Evolutionary conservation across 208 protist genomes (phyloP).

Genomic region (Blastocrithidia nonstop): DNA sequence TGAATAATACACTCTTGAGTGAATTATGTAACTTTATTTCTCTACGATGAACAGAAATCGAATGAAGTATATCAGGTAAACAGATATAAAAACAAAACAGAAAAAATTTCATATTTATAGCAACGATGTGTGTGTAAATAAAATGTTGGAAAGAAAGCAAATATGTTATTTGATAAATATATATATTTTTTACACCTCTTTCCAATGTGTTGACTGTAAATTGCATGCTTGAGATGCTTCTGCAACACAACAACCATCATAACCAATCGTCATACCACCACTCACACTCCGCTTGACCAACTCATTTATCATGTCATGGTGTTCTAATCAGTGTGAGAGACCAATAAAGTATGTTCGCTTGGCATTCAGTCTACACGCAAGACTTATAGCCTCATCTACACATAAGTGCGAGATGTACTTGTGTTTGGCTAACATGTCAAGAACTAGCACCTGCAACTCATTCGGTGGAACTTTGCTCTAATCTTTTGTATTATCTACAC

Average conservation of each 20-base stretch:
- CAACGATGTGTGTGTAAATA: too few relatives aligned
- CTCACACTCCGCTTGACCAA: conserved; percentile 9
- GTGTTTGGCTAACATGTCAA: conserved; percentile 28
- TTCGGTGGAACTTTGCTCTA: neutral
- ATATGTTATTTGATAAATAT: too few relatives aligned
- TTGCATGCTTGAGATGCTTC: conserved; percentile 1
- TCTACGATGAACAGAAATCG: too few relatives aligned
- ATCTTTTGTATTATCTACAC: too few relatives aligned
- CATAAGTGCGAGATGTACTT: conserved; percentile 27
- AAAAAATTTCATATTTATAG: too few relatives aligned
- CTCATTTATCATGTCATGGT: conserved; percentile 11
- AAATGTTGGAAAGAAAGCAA: too few relatives aligned
- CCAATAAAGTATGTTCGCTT: conserved; percentile 36
- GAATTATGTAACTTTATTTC: too few relatives aligned
- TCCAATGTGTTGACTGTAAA: too few relatives aligned
- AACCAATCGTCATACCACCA: conserved; percentile 22
- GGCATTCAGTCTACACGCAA: conserved; percentile 14
- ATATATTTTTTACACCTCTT: too few relatives aligned
- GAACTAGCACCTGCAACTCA: conserved; percentile 16
- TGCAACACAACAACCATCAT: conserved; percentile 32
- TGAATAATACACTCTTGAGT: too few relatives aligned
- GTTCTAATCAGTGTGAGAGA: conserved; percentile 29
- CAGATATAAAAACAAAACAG: too few relatives aligned
- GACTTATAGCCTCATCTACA: conserved; percentile 14
- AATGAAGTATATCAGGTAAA: too few relatives aligned